Evolutionary conservation across 2,329 filamentous ascomycete species (phyloP).

Genomic region (Cercospora beticola): DNA sequence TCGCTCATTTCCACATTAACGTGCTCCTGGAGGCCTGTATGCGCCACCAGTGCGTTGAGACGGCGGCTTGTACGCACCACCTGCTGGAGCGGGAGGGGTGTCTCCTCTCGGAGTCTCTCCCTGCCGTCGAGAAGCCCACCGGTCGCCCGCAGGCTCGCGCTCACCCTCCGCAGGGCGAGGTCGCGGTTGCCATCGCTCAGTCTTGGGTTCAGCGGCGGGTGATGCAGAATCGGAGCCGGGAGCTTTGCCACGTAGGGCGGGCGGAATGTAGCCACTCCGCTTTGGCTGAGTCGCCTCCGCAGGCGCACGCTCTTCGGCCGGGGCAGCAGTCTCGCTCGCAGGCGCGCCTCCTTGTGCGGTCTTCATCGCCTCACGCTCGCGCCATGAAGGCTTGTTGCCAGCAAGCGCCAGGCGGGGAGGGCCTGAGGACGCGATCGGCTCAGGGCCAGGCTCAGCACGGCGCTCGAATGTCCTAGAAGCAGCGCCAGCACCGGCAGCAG

Average conservation of each 20-base stretch:
- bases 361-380: slow-evolving; percentile 65
- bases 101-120: slow-evolving; percentile 16
- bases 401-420: slow-evolving; percentile 64
- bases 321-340: slow-evolving; percentile 30
- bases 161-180: slow-evolving; percentile 23
- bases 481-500: slow-evolving; percentile 40
- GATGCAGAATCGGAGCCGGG: slow-evolving; percentile 33
- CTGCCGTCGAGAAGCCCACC: slow-evolving; percentile 24
- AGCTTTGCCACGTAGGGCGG: slow-evolving; percentile 42
- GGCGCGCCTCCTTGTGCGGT: slow-evolving; percentile 32
- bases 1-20: slow-evolving; percentile 6
- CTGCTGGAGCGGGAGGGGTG: slow-evolving; percentile 18
- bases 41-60: slow-evolving; percentile 29
- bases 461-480: slow-evolving; percentile 28
- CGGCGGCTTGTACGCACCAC: slow-evolving; percentile 30
- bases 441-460: slow-evolving; percentile 34
- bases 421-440: slow-evolving; percentile 51
- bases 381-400: slow-evolving; percentile 63
- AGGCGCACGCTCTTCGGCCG: slow-evolving; percentile 38
- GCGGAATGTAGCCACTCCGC: slow-evolving; percentile 48
- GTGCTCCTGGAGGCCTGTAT: slow-evolving; percentile 30
- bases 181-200: slow-evolving; percentile 28
- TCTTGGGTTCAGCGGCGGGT: slow-evolving; percentile 29
- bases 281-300: slow-evolving; percentile 42
- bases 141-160: slow-evolving; percentile 18